Base-by-base conservation (phyloP, 495 filamentous ascomycete species). In the Geoglossum glabrum region DNA sequence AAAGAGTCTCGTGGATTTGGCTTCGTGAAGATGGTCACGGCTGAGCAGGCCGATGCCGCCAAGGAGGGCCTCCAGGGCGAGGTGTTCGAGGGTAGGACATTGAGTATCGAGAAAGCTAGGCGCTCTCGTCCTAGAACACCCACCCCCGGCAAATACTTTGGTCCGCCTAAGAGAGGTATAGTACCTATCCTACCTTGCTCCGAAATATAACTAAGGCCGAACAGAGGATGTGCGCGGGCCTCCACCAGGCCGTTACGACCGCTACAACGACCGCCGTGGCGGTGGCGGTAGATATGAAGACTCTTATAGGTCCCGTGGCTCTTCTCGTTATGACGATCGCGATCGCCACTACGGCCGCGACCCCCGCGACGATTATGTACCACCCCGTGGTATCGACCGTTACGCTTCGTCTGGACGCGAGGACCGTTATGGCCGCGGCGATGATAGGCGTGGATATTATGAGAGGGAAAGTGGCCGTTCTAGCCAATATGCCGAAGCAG, bases 91-190 rank as follows among this genome's bases (percentile, higher is more conserved):
- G 93, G 93, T 60, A 86, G 90, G 63, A 95, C 90, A 58, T 74
- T 99, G 60, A 95, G 88, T 77, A 97, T 99, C 60, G 93, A 99
- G 79, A 99, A 97, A 78, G 92, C 92, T 67, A 86, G 92, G 66
- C 87, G 92, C 70, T 83, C 85, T 67, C 84, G 86, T 61, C 93
- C 93, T 57, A 85, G 92, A 66, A 97, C 90, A 47, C 92, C 92
- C 13, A 99, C 92, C 59, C 92, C 92, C 36, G 92, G 92, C 72
- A 96, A 97, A 72, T 99, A 99, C 80, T 96, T 94, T 68, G 92
- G 92, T 55, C 93, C 93, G 54, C 92, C 93, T 58, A 97, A 99
- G 82, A 77, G 93, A 75, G 92, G 92, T 95, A 73, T 76, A 83
- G 19, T 31, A 36, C 21, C 49, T 59, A 38, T 25, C 15, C 19